Percentiles rank a stretch among this genome's conserved stretches.
Conservation (phyloP, 2,329 filamentous ascomycete species). For the Chaetomium globosum region DNA sequence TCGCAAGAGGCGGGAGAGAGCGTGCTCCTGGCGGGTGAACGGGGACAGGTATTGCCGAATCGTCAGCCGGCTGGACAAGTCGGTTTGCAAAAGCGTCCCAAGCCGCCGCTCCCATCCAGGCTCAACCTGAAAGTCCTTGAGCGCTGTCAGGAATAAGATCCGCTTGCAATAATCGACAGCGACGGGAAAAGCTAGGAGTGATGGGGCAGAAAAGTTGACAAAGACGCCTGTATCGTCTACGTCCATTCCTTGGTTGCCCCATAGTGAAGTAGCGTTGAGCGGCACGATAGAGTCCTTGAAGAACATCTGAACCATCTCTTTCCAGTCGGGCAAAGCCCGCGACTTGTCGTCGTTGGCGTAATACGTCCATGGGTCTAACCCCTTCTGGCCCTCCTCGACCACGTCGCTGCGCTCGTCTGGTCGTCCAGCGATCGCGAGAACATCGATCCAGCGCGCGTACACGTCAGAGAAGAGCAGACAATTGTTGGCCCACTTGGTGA, state of each 20-base stretch:
- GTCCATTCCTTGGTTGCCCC: constrained; percentile 43
- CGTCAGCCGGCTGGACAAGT: constrained; percentile 63
- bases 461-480: constrained; percentile 80
- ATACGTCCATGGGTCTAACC: constrained; percentile 69
- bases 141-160: constrained; percentile 55
- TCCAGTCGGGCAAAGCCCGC: constrained; percentile 54
- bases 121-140: constrained; percentile 61
- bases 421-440: constrained; percentile 73
- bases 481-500: constrained; percentile 85
- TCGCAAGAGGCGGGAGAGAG: constrained; percentile 52
- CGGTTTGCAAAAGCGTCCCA: constrained; percentile 70
- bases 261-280: constrained; percentile 28
- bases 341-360: constrained; percentile 49
- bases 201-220: constrained; percentile 52
- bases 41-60: constrained; percentile 57
- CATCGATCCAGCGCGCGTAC: constrained; percentile 81
- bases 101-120: constrained; percentile 84
- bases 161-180: constrained; percentile 68
- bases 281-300: constrained; percentile 47
- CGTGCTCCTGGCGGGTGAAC: constrained; percentile 42
- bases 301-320: constrained; percentile 52
- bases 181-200: constrained; percentile 63
- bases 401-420: constrained; percentile 76
- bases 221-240: constrained; percentile 46
- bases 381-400: constrained; percentile 84